phyloP scores from a whole-genome alignment of 2,329 filamentous ascomycete species.

The Ophiosphaerella korrae region DNA sequence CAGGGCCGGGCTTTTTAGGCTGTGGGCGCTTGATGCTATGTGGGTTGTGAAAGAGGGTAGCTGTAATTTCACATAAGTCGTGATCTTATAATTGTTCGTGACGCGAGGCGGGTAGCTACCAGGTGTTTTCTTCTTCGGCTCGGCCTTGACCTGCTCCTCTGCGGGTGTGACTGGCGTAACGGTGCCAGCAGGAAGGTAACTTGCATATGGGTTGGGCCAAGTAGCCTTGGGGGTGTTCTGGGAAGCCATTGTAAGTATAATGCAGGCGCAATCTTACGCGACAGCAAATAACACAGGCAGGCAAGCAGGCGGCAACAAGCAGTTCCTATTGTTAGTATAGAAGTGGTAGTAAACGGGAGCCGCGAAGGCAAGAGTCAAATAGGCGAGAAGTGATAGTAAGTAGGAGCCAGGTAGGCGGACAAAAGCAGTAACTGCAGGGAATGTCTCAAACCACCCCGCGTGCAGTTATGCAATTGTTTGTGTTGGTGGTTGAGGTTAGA shows the following conservation, averaged over 20 bases:
- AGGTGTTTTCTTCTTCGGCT: conserved; percentile 39
- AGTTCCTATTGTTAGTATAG: not conserved
- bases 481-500: too few species aligned
- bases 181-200: conserved; percentile 30
- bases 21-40: conserved; percentile 42
- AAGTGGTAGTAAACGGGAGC: not conserved
- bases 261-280: conserved; percentile 2
- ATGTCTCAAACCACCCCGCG: not conserved
- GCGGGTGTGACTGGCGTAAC: conserved; percentile 35
- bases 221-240: conserved; percentile 26
- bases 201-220: conserved; percentile 27
- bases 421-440: not conserved
- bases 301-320: conserved; percentile 1
- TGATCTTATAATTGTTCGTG: conserved; percentile 23
- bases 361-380: not conserved
- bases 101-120: conserved; percentile 38
- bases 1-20: conserved; percentile 28
- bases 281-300: conserved; percentile 2
- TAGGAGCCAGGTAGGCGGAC: too few species aligned
- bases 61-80: conserved; percentile 37
- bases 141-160: conserved; percentile 39
- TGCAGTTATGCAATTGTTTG: not conserved
- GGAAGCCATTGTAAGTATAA: conserved; percentile 27
- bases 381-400: too few species aligned
- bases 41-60: conserved; percentile 34